Evolutionary conservation across 169 alveolate species (phyloP), one percentile per base, ranked within the genome.

Genomic region (Theileria luwenshuni): DNA sequence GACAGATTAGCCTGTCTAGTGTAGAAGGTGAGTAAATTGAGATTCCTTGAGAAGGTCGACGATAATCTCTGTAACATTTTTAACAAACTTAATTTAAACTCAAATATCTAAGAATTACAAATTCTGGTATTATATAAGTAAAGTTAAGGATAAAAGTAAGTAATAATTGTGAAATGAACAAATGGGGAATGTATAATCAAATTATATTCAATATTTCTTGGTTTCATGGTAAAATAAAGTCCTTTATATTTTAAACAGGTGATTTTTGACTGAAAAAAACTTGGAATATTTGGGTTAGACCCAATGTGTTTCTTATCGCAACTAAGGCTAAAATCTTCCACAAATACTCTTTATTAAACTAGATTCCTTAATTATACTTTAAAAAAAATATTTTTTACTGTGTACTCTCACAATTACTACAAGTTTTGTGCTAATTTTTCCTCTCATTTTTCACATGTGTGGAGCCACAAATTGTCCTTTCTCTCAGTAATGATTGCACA

Each of bases 361-460:
- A 54, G n/a, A n/a, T n/a, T n/a, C n/a, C n/a, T n/a, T n/a, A 38
- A 7, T 38, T 38, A 38, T 38, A 38, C 10, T 7, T 38, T 38
- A 38, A 38, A 38, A 38, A 38, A 5, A 38, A 38, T 38, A 38
- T 7, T 38, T 7, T 10, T 38, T 38, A 10, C 45, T 56, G 30
- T 56, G 17, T 1, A 17, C 7, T 13, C 30, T 56, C 43, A 17
- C 23, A 56, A 2, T n/a, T 56, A 17, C 30, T 56, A 21, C 10
- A 27, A 3, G 17, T 56, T 56, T 56, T 56, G 32, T 41, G 7
- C 3, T 15, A 28, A 28, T 56, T 56, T 56, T 56, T 43, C 13
- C 30, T 56, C 47, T 28, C 30, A 51, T 28, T 56, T 56, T 56
- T 56, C 65, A 56, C 65, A 56, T 56, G 65, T 56, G 65, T 56